A percentile compares a stretch with the other conserved stretches of the same genome.
phyloP scores from a whole-genome alignment of 2,329 filamentous ascomycete genomes.

The Saccharata proteae region DNA sequence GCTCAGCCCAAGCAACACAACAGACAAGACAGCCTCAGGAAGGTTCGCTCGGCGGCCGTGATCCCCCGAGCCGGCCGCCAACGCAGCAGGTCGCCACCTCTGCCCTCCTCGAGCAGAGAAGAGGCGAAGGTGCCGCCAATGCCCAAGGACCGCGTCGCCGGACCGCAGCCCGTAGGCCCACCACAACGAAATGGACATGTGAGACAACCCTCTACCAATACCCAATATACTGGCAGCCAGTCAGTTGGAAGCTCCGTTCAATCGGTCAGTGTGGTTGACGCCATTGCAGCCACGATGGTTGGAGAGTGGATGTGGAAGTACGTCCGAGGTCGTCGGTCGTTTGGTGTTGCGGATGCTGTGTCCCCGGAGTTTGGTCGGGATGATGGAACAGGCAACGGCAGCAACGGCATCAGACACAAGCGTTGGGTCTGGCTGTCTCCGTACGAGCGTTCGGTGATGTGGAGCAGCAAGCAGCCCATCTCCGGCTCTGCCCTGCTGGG shows the following conservation, averaged over 20 bases:
- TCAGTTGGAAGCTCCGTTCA: constrained; percentile 50
- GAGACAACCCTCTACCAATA: constrained; percentile 50
- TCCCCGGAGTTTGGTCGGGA: constrained; percentile 39
- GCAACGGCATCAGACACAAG: constrained; percentile 65
- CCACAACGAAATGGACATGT: constrained; percentile 32
- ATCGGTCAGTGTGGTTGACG: constrained; percentile 76
- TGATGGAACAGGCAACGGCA: constrained; percentile 22
- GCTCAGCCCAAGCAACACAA: constrained; percentile 26
- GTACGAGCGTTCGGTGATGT: constrained; percentile 90
- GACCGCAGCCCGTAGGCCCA: constrained; percentile 33
- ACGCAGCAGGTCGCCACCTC: constrained; percentile 42
- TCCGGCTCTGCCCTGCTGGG: constrained; percentile 80
- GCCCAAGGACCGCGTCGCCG: constrained; percentile 59
- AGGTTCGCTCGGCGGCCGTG: constrained; percentile 71
- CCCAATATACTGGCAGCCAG: constrained; percentile 42
- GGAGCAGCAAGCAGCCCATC: constrained; percentile 94
- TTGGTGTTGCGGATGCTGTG: constrained; percentile 62
- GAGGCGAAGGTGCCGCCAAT: constrained; percentile 61
- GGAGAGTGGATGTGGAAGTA: constrained; percentile 97
- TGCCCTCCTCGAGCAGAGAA: constrained; percentile 56
- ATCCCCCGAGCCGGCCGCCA: constrained; percentile 44
- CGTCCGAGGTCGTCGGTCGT: constrained; percentile 76
- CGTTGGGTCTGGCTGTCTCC: constrained; percentile 98
- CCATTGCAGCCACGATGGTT: constrained; percentile 96
- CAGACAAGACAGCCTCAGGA: constrained; percentile 56